These are phyloP conservation scores for Taphrina betulina DNA, from an alignment of 1,139 yeast species.

Conservation along the genomic window DNA sequence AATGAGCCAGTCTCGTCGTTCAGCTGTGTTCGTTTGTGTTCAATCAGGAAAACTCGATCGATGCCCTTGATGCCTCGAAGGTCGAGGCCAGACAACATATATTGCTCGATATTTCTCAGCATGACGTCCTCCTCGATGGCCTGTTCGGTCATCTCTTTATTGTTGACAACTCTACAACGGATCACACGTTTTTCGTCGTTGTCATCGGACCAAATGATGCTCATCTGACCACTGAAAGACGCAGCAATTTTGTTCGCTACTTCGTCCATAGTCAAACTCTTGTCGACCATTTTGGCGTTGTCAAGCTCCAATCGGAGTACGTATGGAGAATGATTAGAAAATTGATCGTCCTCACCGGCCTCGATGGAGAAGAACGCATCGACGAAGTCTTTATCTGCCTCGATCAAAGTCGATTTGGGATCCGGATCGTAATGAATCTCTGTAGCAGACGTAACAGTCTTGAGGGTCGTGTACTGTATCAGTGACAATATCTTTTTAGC, in stretches of 20 bases:
- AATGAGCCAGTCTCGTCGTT: constrained; percentile 61
- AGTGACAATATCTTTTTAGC: constrained; percentile 96
- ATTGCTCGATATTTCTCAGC: constrained; percentile 90
- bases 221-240: constrained; percentile 73
- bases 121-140: constrained; percentile 92
- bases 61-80: constrained; percentile 96
- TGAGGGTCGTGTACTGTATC: constrained; percentile 91
- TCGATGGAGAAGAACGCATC: constrained; percentile 97
- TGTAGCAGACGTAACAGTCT: constrained; percentile 94
- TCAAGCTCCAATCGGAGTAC: constrained; percentile 91
- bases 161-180: constrained; percentile 93
- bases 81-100: constrained; percentile 92
- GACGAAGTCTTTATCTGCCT: constrained; percentile 94
- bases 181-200: constrained; percentile 94
- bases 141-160: constrained; percentile 84
- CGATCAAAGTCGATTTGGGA: constrained; percentile 92
- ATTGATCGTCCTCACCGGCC: constrained; percentile 77
- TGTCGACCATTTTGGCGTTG: constrained; percentile 98
- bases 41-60: constrained; percentile 87
- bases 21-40: constrained; percentile 65
- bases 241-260: constrained; percentile 95
- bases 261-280: constrained; percentile 96
- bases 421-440: constrained; percentile 98
- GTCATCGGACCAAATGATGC: constrained; percentile 99
- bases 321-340: constrained; percentile 97